Percentiles rank a stretch among this genome's conserved stretches.
These are phyloP conservation scores for Phytopythium delawarense DNA, from an alignment of 352 stramenopile species.

Conservation along the genomic window DNA sequence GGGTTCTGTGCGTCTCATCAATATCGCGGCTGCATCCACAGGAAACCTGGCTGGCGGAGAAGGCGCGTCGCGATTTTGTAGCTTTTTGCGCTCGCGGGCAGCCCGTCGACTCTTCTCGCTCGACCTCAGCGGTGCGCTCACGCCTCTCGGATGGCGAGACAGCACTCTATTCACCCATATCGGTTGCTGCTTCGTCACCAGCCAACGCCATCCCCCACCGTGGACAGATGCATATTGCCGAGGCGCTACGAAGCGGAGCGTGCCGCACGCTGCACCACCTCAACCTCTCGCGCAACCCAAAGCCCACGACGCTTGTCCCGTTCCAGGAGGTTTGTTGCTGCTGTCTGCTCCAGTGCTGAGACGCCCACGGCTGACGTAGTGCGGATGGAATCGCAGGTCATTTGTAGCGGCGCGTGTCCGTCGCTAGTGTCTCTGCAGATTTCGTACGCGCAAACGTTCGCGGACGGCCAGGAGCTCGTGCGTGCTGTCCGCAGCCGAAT, in stretches of 20 bases:
- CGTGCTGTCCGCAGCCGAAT: slow-evolving; percentile 26
- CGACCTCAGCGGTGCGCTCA: slow-evolving; percentile 43
- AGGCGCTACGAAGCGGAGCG: slow-evolving; percentile 30
- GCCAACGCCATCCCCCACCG: slow-evolving; percentile 48
- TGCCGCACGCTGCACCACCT: slow-evolving; percentile 46
- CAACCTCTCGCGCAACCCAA: slow-evolving; percentile 45
- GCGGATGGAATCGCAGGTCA: slow-evolving; percentile 22
- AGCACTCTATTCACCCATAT: not conserved
- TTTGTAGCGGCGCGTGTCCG: slow-evolving; percentile 35
- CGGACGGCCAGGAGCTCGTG: slow-evolving; percentile 37
- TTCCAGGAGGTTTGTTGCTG: slow-evolving; percentile 31
- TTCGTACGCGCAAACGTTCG: slow-evolving; percentile 36
- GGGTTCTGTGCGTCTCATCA: not conserved
- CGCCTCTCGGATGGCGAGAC: not conserved
- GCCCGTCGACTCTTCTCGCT: slow-evolving; percentile 28
- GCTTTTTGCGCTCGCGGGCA: slow-evolving; percentile 30
- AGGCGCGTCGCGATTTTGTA: slow-evolving; percentile 35
- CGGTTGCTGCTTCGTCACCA: slow-evolving; percentile 7
- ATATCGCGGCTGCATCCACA: slow-evolving; percentile 6
- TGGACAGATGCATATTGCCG: slow-evolving; percentile 29
- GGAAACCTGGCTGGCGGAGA: slow-evolving; percentile 41
- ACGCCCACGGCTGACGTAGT: not conserved
- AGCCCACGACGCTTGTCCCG: slow-evolving; percentile 32
- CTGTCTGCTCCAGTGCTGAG: not conserved
- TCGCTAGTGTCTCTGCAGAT: slow-evolving; percentile 53